These are phyloP conservation scores for Puccinia coronata DNA, from an alignment of 1,284 basidiomycete genomes.

Conservation along the genomic window DNA sequence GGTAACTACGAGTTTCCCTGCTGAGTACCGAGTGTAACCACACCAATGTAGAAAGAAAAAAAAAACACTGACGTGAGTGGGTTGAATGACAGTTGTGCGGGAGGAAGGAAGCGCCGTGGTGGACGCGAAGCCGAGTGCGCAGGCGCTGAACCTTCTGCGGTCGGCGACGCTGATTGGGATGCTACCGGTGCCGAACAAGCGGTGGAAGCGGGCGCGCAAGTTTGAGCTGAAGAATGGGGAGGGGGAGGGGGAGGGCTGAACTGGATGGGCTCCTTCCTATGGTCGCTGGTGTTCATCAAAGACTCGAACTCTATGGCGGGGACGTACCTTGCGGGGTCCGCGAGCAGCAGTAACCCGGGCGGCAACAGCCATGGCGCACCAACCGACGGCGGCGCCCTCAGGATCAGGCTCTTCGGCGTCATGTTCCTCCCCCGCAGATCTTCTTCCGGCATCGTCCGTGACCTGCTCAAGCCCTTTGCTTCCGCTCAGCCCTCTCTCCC, in stretches of 20 bases:
- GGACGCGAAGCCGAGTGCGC: background rate
- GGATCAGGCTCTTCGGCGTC: conserved; percentile 24
- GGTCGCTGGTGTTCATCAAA: conserved; percentile 48
- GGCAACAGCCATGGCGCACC: background rate
- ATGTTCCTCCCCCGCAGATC: background rate
- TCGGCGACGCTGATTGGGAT: conserved; percentile 43
- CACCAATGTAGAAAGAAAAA: too few species aligned
- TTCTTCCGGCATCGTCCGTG: conserved; percentile 1
- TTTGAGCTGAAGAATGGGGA: conserved; percentile 11
- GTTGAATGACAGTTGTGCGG: background rate
- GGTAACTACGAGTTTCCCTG: conserved; percentile 8
- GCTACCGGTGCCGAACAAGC: conserved; percentile 10
- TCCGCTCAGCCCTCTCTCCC: background rate
- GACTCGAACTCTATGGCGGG: conserved; percentile 29
- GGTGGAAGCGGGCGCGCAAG: background rate
- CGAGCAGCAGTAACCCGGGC: background rate
- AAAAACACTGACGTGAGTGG: background rate
- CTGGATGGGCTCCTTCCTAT: conserved; percentile 34
- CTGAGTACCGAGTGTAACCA: too few species aligned
- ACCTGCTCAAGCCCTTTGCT: conserved; percentile 9
- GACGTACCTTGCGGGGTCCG: conserved; percentile 1
- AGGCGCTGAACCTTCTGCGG: conserved; percentile 13
- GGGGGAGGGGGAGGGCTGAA: background rate
- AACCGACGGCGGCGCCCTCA: background rate
- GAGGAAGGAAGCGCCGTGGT: background rate